These are phyloP conservation scores for Populus hybrid DNA, from an alignment of 441 rosid genomes.

Conservation along the genomic window DNA sequence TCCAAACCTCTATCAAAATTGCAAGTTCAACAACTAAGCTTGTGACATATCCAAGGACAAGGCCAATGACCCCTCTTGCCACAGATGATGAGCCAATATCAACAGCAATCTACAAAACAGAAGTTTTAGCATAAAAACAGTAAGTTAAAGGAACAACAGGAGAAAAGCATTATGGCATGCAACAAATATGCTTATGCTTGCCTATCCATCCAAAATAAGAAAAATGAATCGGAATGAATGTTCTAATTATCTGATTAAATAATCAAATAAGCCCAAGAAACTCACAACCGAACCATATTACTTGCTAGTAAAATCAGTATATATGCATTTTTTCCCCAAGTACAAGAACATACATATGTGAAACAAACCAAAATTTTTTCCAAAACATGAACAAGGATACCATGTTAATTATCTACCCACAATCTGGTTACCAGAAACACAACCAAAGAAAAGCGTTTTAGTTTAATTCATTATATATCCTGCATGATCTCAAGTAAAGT, in stretches of 20 bases:
- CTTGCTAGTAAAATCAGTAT: background rate
- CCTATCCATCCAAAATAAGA: background rate
- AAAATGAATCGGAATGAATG: background rate
- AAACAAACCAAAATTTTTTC: background rate
- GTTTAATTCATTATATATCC: background rate
- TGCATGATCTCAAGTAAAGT: background rate
- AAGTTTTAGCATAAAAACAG: background rate
- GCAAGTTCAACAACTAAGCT: conserved; percentile 96
- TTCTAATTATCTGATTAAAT: background rate
- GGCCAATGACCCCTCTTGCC: conserved; percentile 87
- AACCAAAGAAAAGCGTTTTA: background rate
- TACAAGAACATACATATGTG: background rate
- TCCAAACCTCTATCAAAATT: conserved; percentile 24
- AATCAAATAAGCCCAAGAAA: background rate
- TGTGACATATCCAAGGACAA: conserved; percentile 95
- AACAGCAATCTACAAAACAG: conserved; percentile 78
- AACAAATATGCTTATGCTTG: background rate
- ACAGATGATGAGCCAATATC: conserved; percentile 99
- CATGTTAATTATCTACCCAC: background rate
- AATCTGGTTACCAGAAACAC: background rate
- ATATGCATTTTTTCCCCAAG: background rate
- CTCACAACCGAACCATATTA: background rate
- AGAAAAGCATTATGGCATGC: conserved; percentile 7
- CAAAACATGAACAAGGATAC: background rate
- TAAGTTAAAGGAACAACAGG: background rate